phyloP scores from a whole-genome alignment of 2,329 filamentous ascomycete species.

The Talaromyces sp. region DNA sequence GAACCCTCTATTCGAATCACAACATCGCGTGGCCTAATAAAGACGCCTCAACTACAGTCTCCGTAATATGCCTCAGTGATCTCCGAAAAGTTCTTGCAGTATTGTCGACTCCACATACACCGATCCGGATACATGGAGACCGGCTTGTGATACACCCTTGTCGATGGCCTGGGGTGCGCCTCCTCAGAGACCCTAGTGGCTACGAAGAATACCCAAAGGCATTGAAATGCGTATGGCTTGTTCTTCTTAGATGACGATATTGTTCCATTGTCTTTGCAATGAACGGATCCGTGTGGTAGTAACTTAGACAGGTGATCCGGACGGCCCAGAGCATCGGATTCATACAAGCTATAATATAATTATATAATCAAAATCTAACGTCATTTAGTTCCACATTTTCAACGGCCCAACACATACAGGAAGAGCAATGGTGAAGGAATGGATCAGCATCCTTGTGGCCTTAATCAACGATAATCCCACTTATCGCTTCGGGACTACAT shows the following conservation, averaged over 20 bases:
- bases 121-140: too few relatives aligned
- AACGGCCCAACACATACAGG: not conserved
- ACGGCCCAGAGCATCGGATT: not conserved
- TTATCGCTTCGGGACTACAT: not conserved
- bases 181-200: too few relatives aligned
- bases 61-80: too few relatives aligned
- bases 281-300: not conserved
- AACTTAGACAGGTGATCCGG: not conserved
- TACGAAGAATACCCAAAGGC: not conserved
- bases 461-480: not conserved
- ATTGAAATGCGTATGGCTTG: not conserved
- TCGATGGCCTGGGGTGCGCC: too few relatives aligned
- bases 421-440: not conserved
- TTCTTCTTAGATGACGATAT: not conserved
- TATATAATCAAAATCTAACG: not conserved
- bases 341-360: not conserved
- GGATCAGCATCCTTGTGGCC: not conserved
- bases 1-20: too few relatives aligned
- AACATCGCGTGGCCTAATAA: too few relatives aligned
- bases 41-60: too few relatives aligned
- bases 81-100: too few relatives aligned
- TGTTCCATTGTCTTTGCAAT: not conserved
- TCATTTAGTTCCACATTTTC: not conserved
- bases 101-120: too few relatives aligned
- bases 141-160: too few relatives aligned